Evolutionary conservation across 305 asterid genomes (phyloP), one percentile per base, ranked within the genome.

Genomic region (Striga hermonthica): DNA sequence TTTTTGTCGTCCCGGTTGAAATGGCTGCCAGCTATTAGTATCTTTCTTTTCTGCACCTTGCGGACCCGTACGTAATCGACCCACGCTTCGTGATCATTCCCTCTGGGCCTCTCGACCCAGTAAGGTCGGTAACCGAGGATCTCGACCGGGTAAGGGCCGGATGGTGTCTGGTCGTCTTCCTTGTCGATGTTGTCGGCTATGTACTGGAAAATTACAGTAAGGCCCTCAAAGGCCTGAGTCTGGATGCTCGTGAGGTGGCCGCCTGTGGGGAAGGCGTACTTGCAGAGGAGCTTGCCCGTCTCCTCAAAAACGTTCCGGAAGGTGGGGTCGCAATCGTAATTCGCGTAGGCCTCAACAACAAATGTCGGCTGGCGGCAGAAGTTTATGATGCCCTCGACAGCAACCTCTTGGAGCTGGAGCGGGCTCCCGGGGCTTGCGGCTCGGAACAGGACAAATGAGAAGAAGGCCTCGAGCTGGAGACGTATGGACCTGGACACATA

Each of bases 181-280:
- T 75, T 86, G 10, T 92, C 98, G 1, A 89, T 80, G 7, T 75
- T 81, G 55, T 92, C 93, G 14, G 98, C 98, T 16, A 92, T 86
- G 65, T 79, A 82, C 72, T 87, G 98, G 57, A 92, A 84, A 54
- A 86, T 83, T 11, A 78, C 72, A 0, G 76, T 68, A 1, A 92
- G 81, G 4, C 98, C 97, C 73, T 92, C 98, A 10, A 92, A 89
- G 39, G 98, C 91, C 70, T 89, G 97, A 16, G 84, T 71, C 13
- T 92, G 98, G 60, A 84, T 75, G 62, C 95, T 86, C 9, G 95
- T 80, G 50, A 81, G 50, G 37, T 53, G 37, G 6, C 78, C 75
- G 1, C 91, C 88, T 4, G 88, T 74, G 12, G 98, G 98, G 38
- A 84, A 92, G 0, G 98, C 98, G 57, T 89, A 80, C 81, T 81